Evolutionary conservation across 2,329 filamentous ascomycete species (phyloP).

Genomic region (Botrytis squamosa): DNA sequence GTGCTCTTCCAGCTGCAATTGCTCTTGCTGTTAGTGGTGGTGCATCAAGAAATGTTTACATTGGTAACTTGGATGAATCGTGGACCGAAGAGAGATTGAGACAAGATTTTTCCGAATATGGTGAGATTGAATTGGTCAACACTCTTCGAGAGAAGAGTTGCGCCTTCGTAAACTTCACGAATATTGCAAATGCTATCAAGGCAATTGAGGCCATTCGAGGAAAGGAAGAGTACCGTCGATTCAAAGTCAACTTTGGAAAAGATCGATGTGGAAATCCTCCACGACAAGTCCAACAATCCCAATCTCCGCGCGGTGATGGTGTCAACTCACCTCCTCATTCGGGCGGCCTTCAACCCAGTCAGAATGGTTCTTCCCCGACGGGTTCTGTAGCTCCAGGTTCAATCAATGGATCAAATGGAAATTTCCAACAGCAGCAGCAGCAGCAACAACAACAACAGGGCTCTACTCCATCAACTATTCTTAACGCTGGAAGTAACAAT

Average conservation of each 20-base stretch:
- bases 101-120: constrained; percentile 95
- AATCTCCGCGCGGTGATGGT: constrained; percentile 64
- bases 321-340: constrained; percentile 52
- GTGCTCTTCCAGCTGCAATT: constrained; percentile 91
- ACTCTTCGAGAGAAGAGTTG: constrained; percentile 97
- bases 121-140: constrained; percentile 97
- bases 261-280: constrained; percentile 96
- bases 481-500: constrained; percentile 79
- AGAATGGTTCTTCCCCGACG: constrained; percentile 39
- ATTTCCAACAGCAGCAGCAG: constrained; percentile 15
- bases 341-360: constrained; percentile 37
- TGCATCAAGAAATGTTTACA: constrained; percentile 97
- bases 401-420: constrained; percentile 39
- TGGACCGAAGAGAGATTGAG: constrained; percentile 95
- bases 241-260: constrained; percentile 99
- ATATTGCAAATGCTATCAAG: constrained; percentile 99
- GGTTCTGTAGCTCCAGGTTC: constrained; percentile 52
- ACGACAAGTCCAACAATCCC: constrained; percentile 69
- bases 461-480: constrained; percentile 67
- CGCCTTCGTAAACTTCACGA: constrained; percentile 99
- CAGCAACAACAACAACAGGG: constrained; percentile 56
- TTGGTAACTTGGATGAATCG: constrained; percentile 94
- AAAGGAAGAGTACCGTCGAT: constrained; percentile 94
- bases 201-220: constrained; percentile 94
- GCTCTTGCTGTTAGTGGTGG: constrained; percentile 93